Evolutionary conservation across 2,329 filamentous ascomycete species (phyloP), one percentile per base, ranked within the genome.

Genomic region (Exophiala mesophila): DNA sequence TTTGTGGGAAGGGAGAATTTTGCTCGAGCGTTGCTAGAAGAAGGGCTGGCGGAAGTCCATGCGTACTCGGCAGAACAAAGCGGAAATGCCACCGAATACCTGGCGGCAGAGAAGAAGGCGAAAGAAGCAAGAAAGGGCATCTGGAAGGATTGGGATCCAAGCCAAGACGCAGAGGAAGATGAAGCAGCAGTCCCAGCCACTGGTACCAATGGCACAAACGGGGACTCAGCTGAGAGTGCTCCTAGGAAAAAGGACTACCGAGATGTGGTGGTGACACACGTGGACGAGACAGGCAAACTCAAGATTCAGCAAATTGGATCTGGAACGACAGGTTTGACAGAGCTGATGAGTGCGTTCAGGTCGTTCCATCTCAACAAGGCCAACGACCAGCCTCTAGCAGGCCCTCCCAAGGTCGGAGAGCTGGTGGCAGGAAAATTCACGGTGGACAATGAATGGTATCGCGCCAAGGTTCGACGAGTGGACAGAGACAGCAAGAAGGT

Each of bases 1-100:
- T 96, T 88, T 64, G 78, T 98, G 63, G 90, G 88, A 72, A 85
- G 89, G 39, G 90, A 97, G 68, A 97, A 86, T 70, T 94, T 98
- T 60, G 87, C 89, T 58, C 96, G 95, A 72, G 66, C 87, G 2
- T 77, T 98, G 1, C 80, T 98, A 1, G 92, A 97, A 65, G 92
- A 98, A 67, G 92, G 92, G 49, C 75, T 96, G 20, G 90, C 92
- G 12, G 83, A 83, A 15, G 90, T 98, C 12, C 90, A 97, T 63
- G 81, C 83, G 43, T 97, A 95, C 70, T 96, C 90, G 17, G 92
- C 92, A 0, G 90, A 98, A 69, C 94, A 94, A 72, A 85, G 87
- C 12, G 90, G 89, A 52, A 92, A 96, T 59, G 83, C 85, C 9
- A 79, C 77, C 26, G 90, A 97, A 68, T 79, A 97, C 6, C 82